Conservation (phyloP, 139 green algal genomes). For the Chlorella sp. region DNA sequence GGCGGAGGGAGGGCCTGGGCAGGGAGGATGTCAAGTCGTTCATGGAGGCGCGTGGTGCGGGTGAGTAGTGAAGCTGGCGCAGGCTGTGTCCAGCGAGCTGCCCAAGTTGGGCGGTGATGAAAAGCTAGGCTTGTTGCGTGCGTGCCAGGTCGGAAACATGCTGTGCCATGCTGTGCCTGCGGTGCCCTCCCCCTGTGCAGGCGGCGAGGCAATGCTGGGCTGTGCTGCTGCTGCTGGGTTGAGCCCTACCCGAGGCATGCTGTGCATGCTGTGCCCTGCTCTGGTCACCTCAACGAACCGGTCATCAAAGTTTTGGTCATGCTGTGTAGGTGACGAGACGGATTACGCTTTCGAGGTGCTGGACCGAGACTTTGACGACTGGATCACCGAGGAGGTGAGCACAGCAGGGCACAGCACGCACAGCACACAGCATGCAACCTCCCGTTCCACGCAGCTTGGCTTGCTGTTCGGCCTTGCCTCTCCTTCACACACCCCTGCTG, state of each 20-base stretch:
- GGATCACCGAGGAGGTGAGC: conserved; percentile 5
- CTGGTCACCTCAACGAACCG: too few relatives aligned
- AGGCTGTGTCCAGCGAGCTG: too few relatives aligned
- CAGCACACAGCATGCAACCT: not conserved
- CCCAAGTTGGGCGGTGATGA: not conserved
- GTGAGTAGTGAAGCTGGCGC: not conserved
- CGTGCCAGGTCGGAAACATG: too few relatives aligned
- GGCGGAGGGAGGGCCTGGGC: not conserved
- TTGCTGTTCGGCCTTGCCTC: too few relatives aligned
- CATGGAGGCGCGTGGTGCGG: not conserved
- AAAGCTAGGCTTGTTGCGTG: not conserved
- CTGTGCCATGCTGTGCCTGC: not conserved
- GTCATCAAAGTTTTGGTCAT: too few relatives aligned
- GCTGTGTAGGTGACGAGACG: not conserved
- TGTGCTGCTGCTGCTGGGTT: not conserved
- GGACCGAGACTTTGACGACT: conserved; percentile 1
- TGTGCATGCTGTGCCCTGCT: not conserved
- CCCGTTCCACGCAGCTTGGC: not conserved
- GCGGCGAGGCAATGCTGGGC: not conserved
- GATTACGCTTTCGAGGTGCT: conserved; percentile 17
- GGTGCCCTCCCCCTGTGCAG: not conserved
- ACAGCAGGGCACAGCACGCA: too few relatives aligned
- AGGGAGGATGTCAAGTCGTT: not conserved
- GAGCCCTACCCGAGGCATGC: not conserved
- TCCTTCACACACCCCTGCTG: too few relatives aligned